phyloP scores from a whole-genome alignment of 768 basidiomycete species.

The Phylloporus sp. region DNA sequence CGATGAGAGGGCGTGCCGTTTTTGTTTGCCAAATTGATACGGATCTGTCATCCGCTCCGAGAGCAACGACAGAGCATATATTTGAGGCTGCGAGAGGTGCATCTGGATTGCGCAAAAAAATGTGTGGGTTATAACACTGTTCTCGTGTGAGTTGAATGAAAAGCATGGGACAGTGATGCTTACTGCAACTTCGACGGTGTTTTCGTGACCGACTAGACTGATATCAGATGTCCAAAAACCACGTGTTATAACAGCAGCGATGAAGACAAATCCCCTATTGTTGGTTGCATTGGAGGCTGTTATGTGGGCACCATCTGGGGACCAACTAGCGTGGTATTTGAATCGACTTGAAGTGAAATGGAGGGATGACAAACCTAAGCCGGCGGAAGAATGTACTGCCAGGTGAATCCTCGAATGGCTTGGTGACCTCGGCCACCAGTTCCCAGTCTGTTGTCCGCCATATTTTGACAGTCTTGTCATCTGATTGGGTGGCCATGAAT shows the following conservation, averaged over 20 bases:
- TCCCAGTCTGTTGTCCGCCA: conserved; percentile 95
- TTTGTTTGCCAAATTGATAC: conserved; percentile 98
- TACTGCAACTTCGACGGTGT: conserved; percentile 94
- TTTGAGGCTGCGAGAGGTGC: conserved; percentile 71
- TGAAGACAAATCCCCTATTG: conserved; percentile 93
- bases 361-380: conserved; percentile 54
- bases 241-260: conserved; percentile 91
- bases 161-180: conserved; percentile 25
- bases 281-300: conserved; percentile 98
- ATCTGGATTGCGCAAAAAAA: conserved; percentile 77
- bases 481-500: conserved; percentile 95
- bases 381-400: conserved; percentile 92
- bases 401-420: conserved; percentile 92
- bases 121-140: conserved; percentile 81
- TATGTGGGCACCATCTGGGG: conserved; percentile 97
- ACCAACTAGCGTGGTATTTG: conserved; percentile 64
- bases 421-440: conserved; percentile 76
- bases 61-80: conserved; percentile 87
- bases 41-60: conserved; percentile 90
- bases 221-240: conserved; percentile 89
- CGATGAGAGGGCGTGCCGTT: conserved; percentile 83
- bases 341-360: background rate
- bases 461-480: conserved; percentile 94
- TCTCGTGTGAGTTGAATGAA: conserved; percentile 5
- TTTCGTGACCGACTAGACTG: conserved; percentile 94